phyloP scores from a whole-genome alignment of 2,329 filamentous ascomycete species.

The Beauveria sp. region DNA sequence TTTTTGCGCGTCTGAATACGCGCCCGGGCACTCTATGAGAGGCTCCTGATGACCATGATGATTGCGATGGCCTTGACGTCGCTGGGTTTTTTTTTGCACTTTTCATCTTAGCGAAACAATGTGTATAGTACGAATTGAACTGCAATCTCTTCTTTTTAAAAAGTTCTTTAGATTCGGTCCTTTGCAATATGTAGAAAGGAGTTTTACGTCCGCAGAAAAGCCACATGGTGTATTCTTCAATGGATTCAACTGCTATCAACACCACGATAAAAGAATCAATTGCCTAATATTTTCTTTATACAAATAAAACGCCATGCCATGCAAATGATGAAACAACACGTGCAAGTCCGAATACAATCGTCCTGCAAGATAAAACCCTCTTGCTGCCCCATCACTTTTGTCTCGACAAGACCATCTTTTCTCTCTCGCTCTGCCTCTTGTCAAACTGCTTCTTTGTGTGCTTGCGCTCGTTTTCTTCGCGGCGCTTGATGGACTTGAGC shows the following conservation, averaged over 20 bases:
- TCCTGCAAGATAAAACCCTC: background rate
- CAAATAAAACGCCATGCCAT: conserved; percentile 11
- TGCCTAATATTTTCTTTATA: background rate
- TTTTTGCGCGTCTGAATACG: background rate
- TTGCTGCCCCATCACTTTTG: conserved; percentile 37
- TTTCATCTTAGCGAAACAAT: conserved; percentile 13
- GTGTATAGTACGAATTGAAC: conserved; percentile 11
- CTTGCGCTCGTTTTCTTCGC: conserved; percentile 88
- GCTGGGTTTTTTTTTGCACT: conserved; percentile 11
- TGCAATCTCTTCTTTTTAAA: background rate
- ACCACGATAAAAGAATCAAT: background rate
- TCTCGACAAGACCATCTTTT: conserved; percentile 79
- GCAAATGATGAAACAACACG: conserved; percentile 10
- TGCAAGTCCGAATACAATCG: background rate
- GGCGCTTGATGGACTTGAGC: conserved; percentile 76
- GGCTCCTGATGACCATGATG: conserved; percentile 2
- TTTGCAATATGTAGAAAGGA: background rate
- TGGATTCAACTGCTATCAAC: background rate
- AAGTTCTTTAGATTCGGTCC: no score
- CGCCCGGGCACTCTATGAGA: background rate
- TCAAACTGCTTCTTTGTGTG: conserved; percentile 79
- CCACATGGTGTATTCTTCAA: background rate
- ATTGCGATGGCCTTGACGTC: conserved; percentile 10
- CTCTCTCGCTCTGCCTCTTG: conserved; percentile 68
- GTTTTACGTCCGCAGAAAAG: background rate